Conservation (phyloP, 257 asterid genomes). For the Galeopsis tetrahit region DNA sequence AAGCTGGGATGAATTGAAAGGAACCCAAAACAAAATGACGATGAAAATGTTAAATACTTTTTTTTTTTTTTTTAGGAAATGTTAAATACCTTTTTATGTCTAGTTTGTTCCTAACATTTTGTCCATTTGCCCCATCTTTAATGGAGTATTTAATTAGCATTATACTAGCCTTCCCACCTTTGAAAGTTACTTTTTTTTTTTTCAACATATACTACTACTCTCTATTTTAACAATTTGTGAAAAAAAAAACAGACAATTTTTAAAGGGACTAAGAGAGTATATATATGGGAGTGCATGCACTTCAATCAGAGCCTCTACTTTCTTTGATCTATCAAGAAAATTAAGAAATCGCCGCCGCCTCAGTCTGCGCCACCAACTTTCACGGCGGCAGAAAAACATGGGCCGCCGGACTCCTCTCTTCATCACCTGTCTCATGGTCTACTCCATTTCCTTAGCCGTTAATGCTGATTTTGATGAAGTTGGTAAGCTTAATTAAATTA, state of each 20-base stretch:
- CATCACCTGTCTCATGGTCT: slow-evolving; percentile 20
- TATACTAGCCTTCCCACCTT: too few species aligned
- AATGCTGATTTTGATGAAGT: slow-evolving; percentile 37
- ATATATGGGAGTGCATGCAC: not conserved
- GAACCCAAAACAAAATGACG: not conserved
- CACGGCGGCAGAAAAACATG: slow-evolving; percentile 29
- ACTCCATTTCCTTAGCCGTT: slow-evolving; percentile 26
- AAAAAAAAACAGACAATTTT: too few species aligned
- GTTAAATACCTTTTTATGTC: not conserved
- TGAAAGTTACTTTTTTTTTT: too few species aligned
- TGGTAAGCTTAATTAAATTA: slow-evolving; percentile 24
- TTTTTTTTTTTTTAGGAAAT: too few species aligned
- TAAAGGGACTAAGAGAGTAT: too few species aligned
- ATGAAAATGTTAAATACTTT: not conserved
- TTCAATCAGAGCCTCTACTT: not conserved
- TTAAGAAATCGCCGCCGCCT: not conserved
- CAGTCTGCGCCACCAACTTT: slow-evolving; percentile 3
- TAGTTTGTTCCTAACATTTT: not conserved
- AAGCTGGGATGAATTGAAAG: slow-evolving; percentile 7
- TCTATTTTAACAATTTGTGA: too few species aligned
- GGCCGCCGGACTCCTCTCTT: not conserved
- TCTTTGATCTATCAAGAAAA: not conserved
- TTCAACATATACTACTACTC: too few species aligned
- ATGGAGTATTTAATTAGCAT: too few species aligned
- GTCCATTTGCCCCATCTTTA: not conserved